Base-by-base conservation (phyloP, 164 flowering plant genomes). In the Kalanchoe fedtschenkoi region DNA sequence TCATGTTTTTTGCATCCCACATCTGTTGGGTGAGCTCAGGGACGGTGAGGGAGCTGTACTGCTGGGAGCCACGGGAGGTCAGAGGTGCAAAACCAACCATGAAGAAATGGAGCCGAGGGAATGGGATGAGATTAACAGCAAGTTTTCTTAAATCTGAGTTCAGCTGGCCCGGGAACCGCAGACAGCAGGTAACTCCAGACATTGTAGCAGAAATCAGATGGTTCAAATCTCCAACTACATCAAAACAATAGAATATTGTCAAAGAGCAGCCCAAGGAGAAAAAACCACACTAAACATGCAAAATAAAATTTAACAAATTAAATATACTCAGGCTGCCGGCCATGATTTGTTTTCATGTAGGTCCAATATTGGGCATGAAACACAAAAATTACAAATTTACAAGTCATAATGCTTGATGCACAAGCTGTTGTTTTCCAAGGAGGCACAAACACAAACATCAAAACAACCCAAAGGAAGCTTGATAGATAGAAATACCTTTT, bases 1-100 rank as follows among this genome's bases (percentile, higher is more conserved):
- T 58, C 61, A 58, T 58, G 61, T 58, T 58, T 41, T 58, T 58
- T 34, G 61, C 38, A 58, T 58, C 61, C 61, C 61, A 58, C 61
- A 58, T 58, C 17, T 58, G 61, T 37, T 58, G 61, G 28, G 61
- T 58, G 61, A 58, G 61, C 61, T 58, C 61, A 19, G 61, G 61
- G 41, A 58, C 61, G 1, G 61, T 58, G 28, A 58, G 61, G 41
- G 61, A 58, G 28, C 61, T 34, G 41, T 58, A 58, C 17, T 58
- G 61, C 61, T 58, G 61, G 16, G 61, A 58, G 3, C 61, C 61
- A 58, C 61, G 61, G 13, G 61, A 58, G 61, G 61, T 58, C 6
- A 58, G 61, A 17, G 61, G 61, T 3, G 61, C 61, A 34, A 58
- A 58, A 16, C 61, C 61, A 58, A 58, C 61, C 61, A 58, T 58